A percentile compares a stretch with the other conserved stretches of the same genome.
These are phyloP conservation scores for Stylonectria norvegica DNA, from an alignment of 2,329 filamentous ascomycete genomes.

Conservation along the genomic window DNA sequence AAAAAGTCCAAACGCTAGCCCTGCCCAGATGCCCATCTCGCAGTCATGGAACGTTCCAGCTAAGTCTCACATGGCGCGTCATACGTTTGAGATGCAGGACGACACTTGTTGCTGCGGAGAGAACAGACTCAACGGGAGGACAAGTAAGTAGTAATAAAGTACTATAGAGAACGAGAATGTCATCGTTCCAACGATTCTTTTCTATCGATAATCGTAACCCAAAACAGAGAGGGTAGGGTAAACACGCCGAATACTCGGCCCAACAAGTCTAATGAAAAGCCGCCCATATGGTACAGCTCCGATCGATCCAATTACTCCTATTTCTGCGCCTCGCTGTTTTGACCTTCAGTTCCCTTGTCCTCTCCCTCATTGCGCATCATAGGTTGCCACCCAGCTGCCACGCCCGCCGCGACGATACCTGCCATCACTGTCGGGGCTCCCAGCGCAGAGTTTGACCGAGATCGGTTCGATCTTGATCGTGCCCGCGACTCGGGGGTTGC, in stretches of 20 bases:
- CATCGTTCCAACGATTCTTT: slow-evolving; percentile 4
- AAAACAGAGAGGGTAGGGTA: slow-evolving; percentile 19
- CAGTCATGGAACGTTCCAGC: no score
- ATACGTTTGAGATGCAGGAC: no score
- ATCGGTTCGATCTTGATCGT: slow-evolving; percentile 64
- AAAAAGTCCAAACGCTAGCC: no score
- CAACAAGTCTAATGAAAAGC: slow-evolving; percentile 10
- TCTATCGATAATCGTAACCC: slow-evolving; percentile 21
- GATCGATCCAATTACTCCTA: slow-evolving; percentile 20
- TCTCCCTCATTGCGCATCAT: slow-evolving; percentile 36
- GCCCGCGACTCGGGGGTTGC: slow-evolving; percentile 59
- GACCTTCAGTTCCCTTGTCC: slow-evolving; percentile 15
- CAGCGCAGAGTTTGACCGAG: slow-evolving; percentile 66
- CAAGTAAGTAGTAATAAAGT: no score
- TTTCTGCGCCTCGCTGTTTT: slow-evolving; percentile 20
- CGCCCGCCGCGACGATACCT: slow-evolving; percentile 74
- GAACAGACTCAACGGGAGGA: no score
- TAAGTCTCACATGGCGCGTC: no score
- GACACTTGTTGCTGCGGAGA: no score
- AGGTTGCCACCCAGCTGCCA: slow-evolving; percentile 74
- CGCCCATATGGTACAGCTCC: slow-evolving; percentile 13
- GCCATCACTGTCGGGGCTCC: slow-evolving; percentile 77
- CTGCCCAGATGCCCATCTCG: no score
- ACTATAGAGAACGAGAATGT: no score
- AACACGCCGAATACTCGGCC: slow-evolving; percentile 11